phyloP scores from a whole-genome alignment of 805 yeast species.

The Millerozyma miso region DNA sequence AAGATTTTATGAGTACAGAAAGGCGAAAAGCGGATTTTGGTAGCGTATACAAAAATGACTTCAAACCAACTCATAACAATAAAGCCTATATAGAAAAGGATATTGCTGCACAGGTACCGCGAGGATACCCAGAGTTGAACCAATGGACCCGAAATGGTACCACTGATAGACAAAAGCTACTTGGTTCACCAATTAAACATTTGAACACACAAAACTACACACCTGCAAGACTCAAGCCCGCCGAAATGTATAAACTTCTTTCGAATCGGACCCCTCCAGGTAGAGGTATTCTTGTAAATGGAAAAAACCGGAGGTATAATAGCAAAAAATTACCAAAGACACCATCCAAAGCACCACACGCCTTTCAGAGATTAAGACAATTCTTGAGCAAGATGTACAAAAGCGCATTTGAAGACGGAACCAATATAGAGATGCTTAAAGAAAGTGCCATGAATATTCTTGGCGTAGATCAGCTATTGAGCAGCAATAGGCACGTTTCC shows the following conservation, averaged over 20 bases:
- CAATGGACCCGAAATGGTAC: no score
- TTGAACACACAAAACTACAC: constrained; percentile 4
- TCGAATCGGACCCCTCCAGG: constrained; percentile 2
- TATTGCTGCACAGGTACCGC: no score
- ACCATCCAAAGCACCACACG: not conserved
- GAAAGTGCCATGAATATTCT: constrained; percentile 14
- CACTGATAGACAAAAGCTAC: no score
- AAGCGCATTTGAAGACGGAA: constrained; percentile 5
- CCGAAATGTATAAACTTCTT: constrained; percentile 9
- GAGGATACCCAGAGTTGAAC: no score
- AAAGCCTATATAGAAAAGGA: no score
- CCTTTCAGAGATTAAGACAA: constrained; percentile 9
- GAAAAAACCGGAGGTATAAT: constrained; percentile 1
- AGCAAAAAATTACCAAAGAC: constrained; percentile 1
- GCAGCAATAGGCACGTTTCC: not conserved
- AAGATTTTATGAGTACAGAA: not conserved
- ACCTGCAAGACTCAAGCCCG: constrained; percentile 8
- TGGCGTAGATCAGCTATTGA: constrained; percentile 1
- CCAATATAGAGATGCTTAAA: constrained; percentile 11
- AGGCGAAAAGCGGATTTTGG: not conserved
- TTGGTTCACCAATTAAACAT: not conserved
- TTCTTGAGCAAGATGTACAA: constrained; percentile 3
- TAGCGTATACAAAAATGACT: not conserved
- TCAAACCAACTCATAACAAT: no score
- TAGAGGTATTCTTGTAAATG: not conserved